A percentile compares a stretch with the other conserved stretches of the same genome.
These are phyloP conservation scores for Tetrahymena borealis DNA, from an alignment of 73 alveolate genomes.

Conservation along the genomic window DNA sequence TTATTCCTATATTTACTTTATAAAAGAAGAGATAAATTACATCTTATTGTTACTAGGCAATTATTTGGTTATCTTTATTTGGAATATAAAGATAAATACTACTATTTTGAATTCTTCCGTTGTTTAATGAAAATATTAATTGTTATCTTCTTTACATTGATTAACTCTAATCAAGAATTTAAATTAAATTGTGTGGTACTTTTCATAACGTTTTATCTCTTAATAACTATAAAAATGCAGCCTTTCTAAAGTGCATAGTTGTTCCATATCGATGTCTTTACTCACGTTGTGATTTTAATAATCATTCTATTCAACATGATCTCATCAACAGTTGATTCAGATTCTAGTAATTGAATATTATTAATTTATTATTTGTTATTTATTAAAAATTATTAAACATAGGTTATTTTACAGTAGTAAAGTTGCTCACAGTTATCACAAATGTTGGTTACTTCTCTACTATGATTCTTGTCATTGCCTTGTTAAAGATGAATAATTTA, in stretches of 20 bases:
- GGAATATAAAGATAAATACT: not conserved
- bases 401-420: not conserved
- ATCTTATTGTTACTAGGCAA: not conserved
- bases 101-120: not conserved
- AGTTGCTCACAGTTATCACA: not conserved
- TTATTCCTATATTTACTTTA: not conserved
- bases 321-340: not conserved
- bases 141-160: not conserved
- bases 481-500: not conserved
- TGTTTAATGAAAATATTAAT: not conserved
- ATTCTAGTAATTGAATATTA: not conserved
- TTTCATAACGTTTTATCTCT: not conserved
- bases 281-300: not conserved
- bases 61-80: not conserved
- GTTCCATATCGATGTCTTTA: not conserved
- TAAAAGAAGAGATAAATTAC: not conserved
- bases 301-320: not conserved
- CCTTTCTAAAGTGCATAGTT: not conserved
- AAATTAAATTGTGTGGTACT: not conserved
- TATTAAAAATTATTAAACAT: not conserved
- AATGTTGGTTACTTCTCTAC: not conserved
- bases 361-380: not conserved
- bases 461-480: not conserved
- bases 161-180: not conserved
- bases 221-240: not conserved